Conservation (phyloP, 306 rosid genomes). For the Luffa aegyptiaca region DNA sequence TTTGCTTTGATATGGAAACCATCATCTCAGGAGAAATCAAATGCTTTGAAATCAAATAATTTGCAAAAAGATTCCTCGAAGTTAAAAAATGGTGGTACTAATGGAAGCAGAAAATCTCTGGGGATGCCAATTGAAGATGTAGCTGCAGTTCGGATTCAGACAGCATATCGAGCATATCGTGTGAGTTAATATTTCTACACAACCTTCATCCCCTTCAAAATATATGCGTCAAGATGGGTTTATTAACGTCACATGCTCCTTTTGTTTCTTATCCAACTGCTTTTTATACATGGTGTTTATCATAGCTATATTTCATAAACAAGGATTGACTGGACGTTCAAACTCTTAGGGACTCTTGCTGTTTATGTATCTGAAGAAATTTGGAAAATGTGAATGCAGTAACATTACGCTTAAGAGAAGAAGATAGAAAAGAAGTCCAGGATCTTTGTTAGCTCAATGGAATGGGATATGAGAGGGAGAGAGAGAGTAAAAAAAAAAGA, state of each 20-base stretch:
- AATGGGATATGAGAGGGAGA: not conserved
- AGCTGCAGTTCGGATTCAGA: conserved; percentile 85
- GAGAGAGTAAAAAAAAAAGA: not conserved
- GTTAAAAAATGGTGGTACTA: conserved; percentile 26
- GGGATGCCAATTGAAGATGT: conserved; percentile 46
- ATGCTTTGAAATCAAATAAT: conserved; percentile 27
- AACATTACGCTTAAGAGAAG: not conserved
- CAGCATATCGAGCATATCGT: conserved; percentile 74
- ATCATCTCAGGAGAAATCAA: conserved; percentile 28
- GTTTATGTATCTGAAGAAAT: not conserved
- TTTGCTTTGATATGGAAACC: conserved; percentile 36
- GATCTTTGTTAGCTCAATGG: not conserved
- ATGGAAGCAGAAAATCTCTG: conserved; percentile 28
- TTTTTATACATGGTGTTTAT: not conserved
- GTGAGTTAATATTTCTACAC: conserved; percentile 25
- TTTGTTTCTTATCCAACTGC: not conserved
- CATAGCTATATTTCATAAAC: not conserved
- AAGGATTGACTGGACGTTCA: not conserved
- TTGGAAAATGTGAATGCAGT: not conserved
- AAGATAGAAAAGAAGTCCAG: not conserved
- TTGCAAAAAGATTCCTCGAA: conserved; percentile 20
- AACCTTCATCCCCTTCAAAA: not conserved
- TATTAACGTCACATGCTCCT: not conserved
- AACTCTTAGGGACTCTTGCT: not conserved
- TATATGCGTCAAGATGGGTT: not conserved